Evolutionary conservation across 2,329 filamentous ascomycete species (phyloP).

Genomic region (Apiospora saccharicola): DNA sequence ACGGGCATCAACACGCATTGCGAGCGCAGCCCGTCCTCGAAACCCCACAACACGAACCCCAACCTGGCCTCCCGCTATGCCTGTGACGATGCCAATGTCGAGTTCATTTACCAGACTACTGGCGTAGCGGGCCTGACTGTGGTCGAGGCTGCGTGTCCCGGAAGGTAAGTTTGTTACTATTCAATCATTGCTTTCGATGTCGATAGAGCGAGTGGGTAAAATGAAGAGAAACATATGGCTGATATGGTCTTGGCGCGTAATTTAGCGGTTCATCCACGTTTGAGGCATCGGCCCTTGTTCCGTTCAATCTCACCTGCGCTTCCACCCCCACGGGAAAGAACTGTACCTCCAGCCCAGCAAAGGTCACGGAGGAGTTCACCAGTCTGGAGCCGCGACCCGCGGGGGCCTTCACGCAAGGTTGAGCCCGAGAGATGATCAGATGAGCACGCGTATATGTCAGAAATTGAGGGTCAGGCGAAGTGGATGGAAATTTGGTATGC

Average conservation of each 20-base stretch:
- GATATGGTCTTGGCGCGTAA: not conserved
- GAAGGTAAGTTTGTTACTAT: slow-evolving; percentile 32
- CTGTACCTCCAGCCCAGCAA: slow-evolving; percentile 19
- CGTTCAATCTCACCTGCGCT: slow-evolving; percentile 25
- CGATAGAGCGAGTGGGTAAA: not conserved
- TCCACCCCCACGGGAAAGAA: slow-evolving; percentile 4
- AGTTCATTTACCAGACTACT: slow-evolving; percentile 42
- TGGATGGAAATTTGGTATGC: not conserved
- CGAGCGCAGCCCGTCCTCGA: slow-evolving; percentile 38
- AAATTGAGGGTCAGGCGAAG: not conserved
- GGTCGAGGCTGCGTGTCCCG: slow-evolving; percentile 39
- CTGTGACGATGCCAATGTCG: slow-evolving; percentile 37
- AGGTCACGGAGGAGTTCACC: slow-evolving; percentile 25
- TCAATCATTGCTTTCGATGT: not conserved
- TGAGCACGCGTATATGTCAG: not conserved
- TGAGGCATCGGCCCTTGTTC: slow-evolving; percentile 35
- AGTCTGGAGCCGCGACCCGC: slow-evolving; percentile 23
- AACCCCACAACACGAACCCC: slow-evolving; percentile 28
- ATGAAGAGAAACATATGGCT: not conserved
- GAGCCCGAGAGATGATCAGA: not conserved
- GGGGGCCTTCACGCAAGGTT: not conserved
- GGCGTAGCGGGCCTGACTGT: slow-evolving; percentile 37
- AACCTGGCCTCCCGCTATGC: slow-evolving; percentile 36
- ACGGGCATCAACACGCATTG: slow-evolving; percentile 40
- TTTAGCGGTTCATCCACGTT: slow-evolving; percentile 19